phyloP scores from a whole-genome alignment of 306 rosid species.

The Vigna nakashimae region DNA sequence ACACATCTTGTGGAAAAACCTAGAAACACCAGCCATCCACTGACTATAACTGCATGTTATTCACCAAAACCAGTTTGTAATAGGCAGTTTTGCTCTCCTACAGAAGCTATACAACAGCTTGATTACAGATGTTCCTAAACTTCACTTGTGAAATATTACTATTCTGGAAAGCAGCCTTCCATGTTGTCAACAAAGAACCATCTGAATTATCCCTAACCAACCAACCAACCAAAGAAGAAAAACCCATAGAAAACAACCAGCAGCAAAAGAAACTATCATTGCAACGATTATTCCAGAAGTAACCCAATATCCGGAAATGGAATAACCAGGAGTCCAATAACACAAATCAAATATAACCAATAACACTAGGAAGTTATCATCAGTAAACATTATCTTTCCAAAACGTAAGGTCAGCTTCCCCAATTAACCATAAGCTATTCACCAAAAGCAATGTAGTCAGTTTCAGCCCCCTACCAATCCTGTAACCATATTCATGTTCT shows the following conservation, averaged over 20 bases:
- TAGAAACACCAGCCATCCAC: slow-evolving; percentile 43
- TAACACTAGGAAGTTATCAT: slow-evolving; percentile 36
- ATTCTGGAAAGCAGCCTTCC: slow-evolving; percentile 16
- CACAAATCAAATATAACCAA: slow-evolving; percentile 47
- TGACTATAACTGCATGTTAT: slow-evolving; percentile 41
- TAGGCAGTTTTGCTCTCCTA: slow-evolving; percentile 42
- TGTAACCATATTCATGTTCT: slow-evolving; percentile 34
- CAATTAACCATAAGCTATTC: slow-evolving; percentile 40
- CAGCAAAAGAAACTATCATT: not conserved
- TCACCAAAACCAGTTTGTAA: slow-evolving; percentile 30
- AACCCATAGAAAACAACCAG: not conserved
- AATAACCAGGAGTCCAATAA: slow-evolving; percentile 42
- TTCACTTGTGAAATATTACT: slow-evolving; percentile 1
- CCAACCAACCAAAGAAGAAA: not conserved
- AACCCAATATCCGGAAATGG: not conserved
- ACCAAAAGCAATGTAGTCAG: slow-evolving; percentile 34
- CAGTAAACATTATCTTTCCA: slow-evolving; percentile 43
- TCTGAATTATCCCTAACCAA: slow-evolving; percentile 1
- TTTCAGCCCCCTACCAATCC: slow-evolving; percentile 42
- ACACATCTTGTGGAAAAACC: slow-evolving; percentile 43
- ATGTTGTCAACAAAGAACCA: not conserved
- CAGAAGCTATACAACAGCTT: slow-evolving; percentile 34
- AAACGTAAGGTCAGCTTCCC: slow-evolving; percentile 41
- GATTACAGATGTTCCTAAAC: slow-evolving; percentile 43
- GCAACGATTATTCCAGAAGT: not conserved